Evolutionary conservation across 306 rosid species (phyloP).

Genomic region (Oxytropis ochrocephala): DNA sequence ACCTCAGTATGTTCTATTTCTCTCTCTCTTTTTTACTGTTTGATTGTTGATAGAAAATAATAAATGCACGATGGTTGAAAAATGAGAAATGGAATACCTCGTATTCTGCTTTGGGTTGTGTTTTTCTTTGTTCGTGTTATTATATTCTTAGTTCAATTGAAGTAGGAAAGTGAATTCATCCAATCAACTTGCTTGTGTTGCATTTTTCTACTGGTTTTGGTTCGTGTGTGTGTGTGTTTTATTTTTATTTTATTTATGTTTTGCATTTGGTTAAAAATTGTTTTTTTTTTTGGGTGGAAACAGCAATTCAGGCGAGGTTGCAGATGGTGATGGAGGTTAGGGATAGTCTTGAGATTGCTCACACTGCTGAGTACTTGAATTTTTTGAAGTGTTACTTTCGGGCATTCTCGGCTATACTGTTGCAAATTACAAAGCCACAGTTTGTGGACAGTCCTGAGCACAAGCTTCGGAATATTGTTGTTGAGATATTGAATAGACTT

Average conservation of each 20-base stretch:
- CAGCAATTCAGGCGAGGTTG: constrained; percentile 73
- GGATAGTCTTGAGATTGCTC: constrained; percentile 96
- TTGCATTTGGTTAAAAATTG: background rate
- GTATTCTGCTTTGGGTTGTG: background rate
- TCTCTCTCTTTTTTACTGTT: background rate
- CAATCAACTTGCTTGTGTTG: background rate
- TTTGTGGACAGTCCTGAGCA: constrained; percentile 75
- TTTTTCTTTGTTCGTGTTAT: background rate
- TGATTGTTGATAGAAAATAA: background rate
- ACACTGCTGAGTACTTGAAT: constrained; percentile 94
- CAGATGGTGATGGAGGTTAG: constrained; percentile 98
- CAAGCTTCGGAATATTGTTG: constrained; percentile 84
- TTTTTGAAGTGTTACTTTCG: constrained; percentile 86
- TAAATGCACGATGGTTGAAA: background rate
- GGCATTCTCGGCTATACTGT: constrained; percentile 66
- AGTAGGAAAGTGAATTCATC: background rate
- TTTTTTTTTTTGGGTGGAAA: background rate
- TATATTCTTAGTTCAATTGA: background rate
- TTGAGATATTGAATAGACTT: constrained; percentile 91
- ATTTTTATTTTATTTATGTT: background rate
- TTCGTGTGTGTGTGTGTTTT: background rate
- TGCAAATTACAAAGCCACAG: constrained; percentile 82
- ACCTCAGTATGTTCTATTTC: constrained; percentile 47
- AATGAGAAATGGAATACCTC: background rate
- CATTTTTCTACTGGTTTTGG: background rate